These are phyloP conservation scores for Leccinum pachyderme DNA, from an alignment of 1,284 basidiomycete species.

Conservation along the genomic window DNA sequence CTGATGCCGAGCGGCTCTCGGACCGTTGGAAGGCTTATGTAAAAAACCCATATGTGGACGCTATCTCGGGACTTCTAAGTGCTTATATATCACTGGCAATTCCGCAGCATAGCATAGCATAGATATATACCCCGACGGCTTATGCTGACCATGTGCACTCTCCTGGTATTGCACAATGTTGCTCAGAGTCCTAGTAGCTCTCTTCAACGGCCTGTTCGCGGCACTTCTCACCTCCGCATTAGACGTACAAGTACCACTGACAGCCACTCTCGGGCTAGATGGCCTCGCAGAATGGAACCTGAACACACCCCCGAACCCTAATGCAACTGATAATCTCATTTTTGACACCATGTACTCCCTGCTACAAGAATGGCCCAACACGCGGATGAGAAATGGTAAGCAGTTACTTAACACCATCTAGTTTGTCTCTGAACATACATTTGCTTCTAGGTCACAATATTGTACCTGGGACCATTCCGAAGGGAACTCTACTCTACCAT, in stretches of 20 bases:
- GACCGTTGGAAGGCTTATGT: no score
- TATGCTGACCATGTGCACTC: no score
- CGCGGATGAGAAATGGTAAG: conserved; percentile 46
- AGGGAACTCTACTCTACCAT: conserved; percentile 44
- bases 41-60: no score
- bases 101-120: no score
- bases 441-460: conserved; percentile 39
- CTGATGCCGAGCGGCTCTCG: no score
- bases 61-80: no score
- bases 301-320: conserved; percentile 13
- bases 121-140: no score
- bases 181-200: background rate
- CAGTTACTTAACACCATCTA: accelerated
- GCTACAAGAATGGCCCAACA: conserved; percentile 52
- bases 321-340: conserved; percentile 26
- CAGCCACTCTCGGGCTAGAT: background rate
- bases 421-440: background rate
- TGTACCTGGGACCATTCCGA: conserved; percentile 40
- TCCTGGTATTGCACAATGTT: conserved; percentile 4
- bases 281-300: conserved; percentile 15
- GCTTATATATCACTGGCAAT: no score
- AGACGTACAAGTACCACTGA: conserved; percentile 16
- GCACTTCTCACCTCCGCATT: background rate
- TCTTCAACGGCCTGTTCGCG: conserved; percentile 4
- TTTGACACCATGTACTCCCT: conserved; percentile 31